Base-by-base conservation (phyloP, 2,329 filamentous ascomycete species). In the Hymenoscyphus fraxineus region DNA sequence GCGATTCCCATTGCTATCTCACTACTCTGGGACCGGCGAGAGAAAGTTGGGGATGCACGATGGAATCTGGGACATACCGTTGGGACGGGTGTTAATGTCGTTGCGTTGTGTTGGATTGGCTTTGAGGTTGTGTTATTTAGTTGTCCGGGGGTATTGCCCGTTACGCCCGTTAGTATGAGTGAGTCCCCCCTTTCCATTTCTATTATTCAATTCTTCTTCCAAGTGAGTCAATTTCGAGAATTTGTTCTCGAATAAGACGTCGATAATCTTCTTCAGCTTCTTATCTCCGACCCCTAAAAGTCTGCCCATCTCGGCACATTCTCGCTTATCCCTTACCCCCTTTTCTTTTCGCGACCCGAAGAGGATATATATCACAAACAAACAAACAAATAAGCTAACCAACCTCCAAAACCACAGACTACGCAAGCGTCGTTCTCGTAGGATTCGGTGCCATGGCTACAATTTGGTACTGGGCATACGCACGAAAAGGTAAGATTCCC, bases 1-100 rank as follows among this genome's bases (percentile, higher is more conserved):
- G 90, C 84, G 6, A 90, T 93, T 47, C 91, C 90, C 0, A 85
- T 91, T 58, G 80, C 83, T 0, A 86, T 93, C 69, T 91, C 92
- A 44, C 75, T 90, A 54, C 73, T 90, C 1, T 84, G 87, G 7
- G 83, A 89, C 7, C 85, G 80, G 59, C 86, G 75, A 76, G 59
- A 77, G 75, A 59, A 77, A 75, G 66, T 80, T 1, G 75, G 81
- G 5, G 78, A 82, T 58, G 73, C 86, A 79, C 77, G 92, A 6
- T 89, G 89, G 0, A 80, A 83, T 58, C 77, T 77, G 10, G 80
- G 87, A 40, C 73, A 81, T 0, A 87, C 90, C 69, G n/a, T 64
- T 2, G 63, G 63, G 15, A 61, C 67, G 82, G 76, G 81, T 31
- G 80, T 83, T 31, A 90, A 90, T 72, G 64, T 81, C 51, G 78